Base-by-base conservation (phyloP, 371 early-diverging fungal species). In the Cokeromyces recurvatus region DNA sequence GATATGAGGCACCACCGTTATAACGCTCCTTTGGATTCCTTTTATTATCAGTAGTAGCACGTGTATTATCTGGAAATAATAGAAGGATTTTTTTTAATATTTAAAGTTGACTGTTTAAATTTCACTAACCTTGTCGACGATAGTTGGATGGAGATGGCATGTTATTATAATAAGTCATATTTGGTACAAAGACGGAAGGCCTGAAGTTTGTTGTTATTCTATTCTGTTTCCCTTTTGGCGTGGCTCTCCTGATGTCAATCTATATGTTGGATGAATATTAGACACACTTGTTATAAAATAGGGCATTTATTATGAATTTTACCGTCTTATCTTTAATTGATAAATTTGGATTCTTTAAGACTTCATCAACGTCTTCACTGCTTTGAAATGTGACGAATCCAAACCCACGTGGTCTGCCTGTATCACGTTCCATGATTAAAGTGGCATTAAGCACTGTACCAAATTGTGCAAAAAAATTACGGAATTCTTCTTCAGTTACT, bases 401-500 rank as follows among this genome's bases (percentile, higher is more conserved):
- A 71, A 87, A 87, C 17, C 92, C 84, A 54, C 90, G 80, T 43
- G 87, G 79, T 44, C 89, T 68, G 21, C 90, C 90, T 6, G 91
- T 84, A 27, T 79, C 81, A 11, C 86, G 74, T 49, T 91, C 89
- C 17, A 77, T 73, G 86, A 90, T 87, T 11, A 91, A 58, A 27
- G 82, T 86, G 23, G 86, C 87, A 57, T 90, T 86, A 21, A 81
- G 64, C 5, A 91, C 87, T 23, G 63, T 79, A 10, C 91, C 91
- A 68, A 86, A 90, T 55, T 79, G 78, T 14, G 68, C 59, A 58
- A 94, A 94, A 49, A 73, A 83, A 34, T 84, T 77, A 29, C 77
- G 72, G 57, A 94, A 81, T 49, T 91, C 90, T 22, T 89, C 91
- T 55, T 91, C 90, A 14, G 84, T 79, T 5, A 87, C 86, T 10